These are phyloP conservation scores for Clitocybe nebularis DNA, from an alignment of 1,284 basidiomycete species.

Conservation along the genomic window DNA sequence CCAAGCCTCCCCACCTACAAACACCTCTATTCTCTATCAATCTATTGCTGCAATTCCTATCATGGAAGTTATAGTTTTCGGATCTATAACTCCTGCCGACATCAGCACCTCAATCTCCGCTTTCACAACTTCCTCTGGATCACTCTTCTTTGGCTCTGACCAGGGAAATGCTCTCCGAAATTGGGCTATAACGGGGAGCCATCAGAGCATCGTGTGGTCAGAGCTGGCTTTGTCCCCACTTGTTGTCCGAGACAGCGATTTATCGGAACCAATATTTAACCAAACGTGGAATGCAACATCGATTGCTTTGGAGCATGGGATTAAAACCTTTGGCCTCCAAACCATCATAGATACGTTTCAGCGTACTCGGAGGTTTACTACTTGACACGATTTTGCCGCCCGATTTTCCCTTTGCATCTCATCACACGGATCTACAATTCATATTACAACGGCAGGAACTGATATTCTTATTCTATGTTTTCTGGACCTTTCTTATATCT, in stretches of 20 bases:
- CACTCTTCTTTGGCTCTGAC: conserved; percentile 58
- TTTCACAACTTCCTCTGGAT: conserved; percentile 45
- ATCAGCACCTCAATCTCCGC: conserved; percentile 45
- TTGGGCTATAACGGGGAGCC: conserved; percentile 47
- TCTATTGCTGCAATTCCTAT: conserved; percentile 44
- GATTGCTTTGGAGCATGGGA: conserved; percentile 29
- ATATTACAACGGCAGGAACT: conserved; percentile 6
- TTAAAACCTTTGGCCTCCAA: conserved; percentile 31
- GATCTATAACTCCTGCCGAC: conserved; percentile 45
- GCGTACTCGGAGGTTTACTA: conserved; percentile 25
- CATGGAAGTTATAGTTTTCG: conserved; percentile 61
- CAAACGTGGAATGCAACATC: conserved; percentile 47
- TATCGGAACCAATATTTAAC: conserved; percentile 42
- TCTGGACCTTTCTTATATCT: not conserved
- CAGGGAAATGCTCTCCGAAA: conserved; percentile 43
- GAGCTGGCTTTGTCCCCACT: conserved; percentile 44
- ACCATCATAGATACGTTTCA: conserved; percentile 39
- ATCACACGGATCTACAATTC: conserved; percentile 4
- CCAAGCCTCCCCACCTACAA: conserved; percentile 39
- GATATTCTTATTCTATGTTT: conserved; percentile 13
- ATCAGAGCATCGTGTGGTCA: conserved; percentile 45
- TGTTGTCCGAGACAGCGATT: conserved; percentile 45
- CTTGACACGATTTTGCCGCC: conserved; percentile 11
- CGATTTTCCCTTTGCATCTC: conserved; percentile 2
- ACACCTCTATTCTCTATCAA: conserved; percentile 33